A percentile compares a stretch with the other conserved stretches of the same genome.
Conservation (phyloP, 176 grass and related monocot species). For the Eleusine coracana region DNA sequence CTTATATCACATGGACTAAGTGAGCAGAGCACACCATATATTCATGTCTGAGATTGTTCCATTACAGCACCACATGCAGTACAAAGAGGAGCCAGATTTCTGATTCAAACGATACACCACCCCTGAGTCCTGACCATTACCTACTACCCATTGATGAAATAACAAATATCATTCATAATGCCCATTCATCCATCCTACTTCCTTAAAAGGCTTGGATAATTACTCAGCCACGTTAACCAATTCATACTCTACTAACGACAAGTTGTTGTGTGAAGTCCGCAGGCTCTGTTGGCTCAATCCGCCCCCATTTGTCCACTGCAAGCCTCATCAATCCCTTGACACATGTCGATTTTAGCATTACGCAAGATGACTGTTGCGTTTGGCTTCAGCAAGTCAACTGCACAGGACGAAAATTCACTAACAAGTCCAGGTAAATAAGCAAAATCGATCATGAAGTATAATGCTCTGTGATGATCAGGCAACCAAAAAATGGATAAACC, state of each 20-base stretch:
- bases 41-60: slow-evolving; percentile 43
- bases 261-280: slow-evolving; percentile 81
- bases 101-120: slow-evolving; percentile 27
- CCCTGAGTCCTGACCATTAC: slow-evolving; percentile 30
- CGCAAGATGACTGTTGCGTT: slow-evolving; percentile 73
- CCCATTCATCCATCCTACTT: slow-evolving; percentile 27
- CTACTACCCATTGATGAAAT: slow-evolving; percentile 32
- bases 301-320: slow-evolving; percentile 90
- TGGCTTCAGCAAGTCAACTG: slow-evolving; percentile 78
- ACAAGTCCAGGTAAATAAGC: neutral
- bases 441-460: no score
- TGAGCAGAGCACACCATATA: neutral
- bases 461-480: neutral
- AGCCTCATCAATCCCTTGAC: slow-evolving; percentile 91
- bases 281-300: slow-evolving; percentile 70
- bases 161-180: slow-evolving; percentile 19
- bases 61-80: slow-evolving; percentile 42
- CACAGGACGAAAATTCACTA: neutral
- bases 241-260: slow-evolving; percentile 88
- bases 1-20: neutral
- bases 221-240: slow-evolving; percentile 75
- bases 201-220: slow-evolving; percentile 37
- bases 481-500: neutral
- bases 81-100: slow-evolving; percentile 31
- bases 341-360: slow-evolving; percentile 94